These are phyloP conservation scores for Colletotrichum chrysophilum DNA, from an alignment of 2,329 filamentous ascomycete genomes.

Conservation along the genomic window DNA sequence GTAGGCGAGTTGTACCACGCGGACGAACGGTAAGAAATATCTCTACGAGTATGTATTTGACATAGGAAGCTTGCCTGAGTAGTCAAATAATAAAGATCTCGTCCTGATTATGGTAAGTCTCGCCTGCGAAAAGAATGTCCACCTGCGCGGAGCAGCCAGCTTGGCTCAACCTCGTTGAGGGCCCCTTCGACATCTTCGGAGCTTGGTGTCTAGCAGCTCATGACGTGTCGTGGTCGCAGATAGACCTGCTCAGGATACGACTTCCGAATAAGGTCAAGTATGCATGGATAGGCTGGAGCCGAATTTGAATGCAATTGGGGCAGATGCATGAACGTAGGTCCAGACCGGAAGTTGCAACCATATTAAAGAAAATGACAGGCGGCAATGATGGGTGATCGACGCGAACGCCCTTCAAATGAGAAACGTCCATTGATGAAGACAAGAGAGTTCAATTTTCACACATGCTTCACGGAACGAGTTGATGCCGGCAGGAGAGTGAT, in stretches of 20 bases:
- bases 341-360: neutral
- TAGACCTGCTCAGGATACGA: neutral
- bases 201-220: neutral
- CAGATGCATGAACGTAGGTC: neutral
- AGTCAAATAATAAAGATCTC: neutral
- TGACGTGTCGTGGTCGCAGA: neutral
- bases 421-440: neutral
- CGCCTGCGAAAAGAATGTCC: neutral
- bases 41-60: neutral
- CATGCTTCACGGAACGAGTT: neutral
- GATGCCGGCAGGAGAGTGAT: neutral
- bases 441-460: neutral
- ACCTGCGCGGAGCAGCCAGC: neutral
- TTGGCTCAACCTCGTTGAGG: neutral
- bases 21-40: neutral
- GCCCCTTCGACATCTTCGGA: neutral
- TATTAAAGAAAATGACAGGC: neutral
- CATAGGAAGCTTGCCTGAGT: neutral
- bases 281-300: neutral
- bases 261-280: neutral
- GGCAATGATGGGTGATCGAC: neutral
- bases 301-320: neutral
- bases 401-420: neutral
- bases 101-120: neutral
- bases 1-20: neutral